Evolutionary conservation across 2,329 filamentous ascomycete genomes (phyloP).

Genomic region (Aspergillus novofumigatus): DNA sequence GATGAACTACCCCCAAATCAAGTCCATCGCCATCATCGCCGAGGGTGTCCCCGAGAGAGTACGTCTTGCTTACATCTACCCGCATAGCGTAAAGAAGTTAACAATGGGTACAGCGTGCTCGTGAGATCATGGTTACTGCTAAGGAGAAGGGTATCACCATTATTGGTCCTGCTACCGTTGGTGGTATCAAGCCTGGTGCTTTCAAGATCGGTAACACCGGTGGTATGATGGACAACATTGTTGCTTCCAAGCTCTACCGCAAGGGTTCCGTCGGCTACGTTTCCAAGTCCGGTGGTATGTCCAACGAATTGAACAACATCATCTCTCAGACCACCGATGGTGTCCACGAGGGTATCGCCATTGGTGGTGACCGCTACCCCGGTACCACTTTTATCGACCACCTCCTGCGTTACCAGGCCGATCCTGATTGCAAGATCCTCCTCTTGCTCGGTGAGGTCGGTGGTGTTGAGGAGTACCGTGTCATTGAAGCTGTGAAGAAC

Average conservation of each 20-base stretch:
- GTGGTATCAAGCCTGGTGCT: constrained; percentile 97
- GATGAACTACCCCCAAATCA: constrained; percentile 95
- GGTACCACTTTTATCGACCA: constrained; percentile 99
- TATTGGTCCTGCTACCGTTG: constrained; percentile 95
- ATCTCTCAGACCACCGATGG: constrained; percentile 93
- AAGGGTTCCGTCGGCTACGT: constrained; percentile 98
- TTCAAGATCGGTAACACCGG: constrained; percentile 99
- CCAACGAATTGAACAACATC: constrained; percentile 99
- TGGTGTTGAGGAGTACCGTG: constrained; percentile 99
- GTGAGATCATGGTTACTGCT: constrained; percentile 94
- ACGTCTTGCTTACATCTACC: constrained; percentile 29
- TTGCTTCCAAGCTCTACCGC: constrained; percentile 99
- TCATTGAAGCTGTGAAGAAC: constrained; percentile 95
- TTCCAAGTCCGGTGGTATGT: constrained; percentile 99
- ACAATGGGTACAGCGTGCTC: constrained; percentile 64
- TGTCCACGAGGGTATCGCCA: constrained; percentile 98
- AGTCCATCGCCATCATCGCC: constrained; percentile 98
- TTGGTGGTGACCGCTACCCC: constrained; percentile 97
- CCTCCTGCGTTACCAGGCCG: constrained; percentile 90
- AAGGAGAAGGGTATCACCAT: constrained; percentile 99
- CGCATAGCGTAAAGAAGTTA: constrained; percentile 2
- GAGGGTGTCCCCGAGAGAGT: constrained; percentile 98
- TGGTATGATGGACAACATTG: constrained; percentile 99
- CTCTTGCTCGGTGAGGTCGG: constrained; percentile 95
- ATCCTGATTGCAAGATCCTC: constrained; percentile 97